A percentile compares a stretch with the other conserved stretches of the same genome.
phyloP scores from a whole-genome alignment of 108 stramenopile genomes.

The Pseudonitzschia pungens region DNA sequence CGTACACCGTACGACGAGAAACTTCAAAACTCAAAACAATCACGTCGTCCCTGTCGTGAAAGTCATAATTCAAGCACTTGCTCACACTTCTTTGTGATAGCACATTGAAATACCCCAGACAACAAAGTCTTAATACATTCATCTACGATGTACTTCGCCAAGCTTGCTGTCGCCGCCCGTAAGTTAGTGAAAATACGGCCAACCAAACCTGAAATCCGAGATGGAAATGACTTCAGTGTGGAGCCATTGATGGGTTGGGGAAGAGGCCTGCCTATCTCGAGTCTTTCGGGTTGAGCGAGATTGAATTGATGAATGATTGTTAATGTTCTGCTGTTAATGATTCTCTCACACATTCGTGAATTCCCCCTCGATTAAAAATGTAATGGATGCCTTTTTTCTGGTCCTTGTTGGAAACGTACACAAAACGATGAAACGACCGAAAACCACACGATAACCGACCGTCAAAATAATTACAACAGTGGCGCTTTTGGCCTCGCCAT shows the following conservation, averaged over 20 bases:
- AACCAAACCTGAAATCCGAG: neutral
- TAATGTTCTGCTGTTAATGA: too few species aligned
- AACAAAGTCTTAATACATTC: neutral
- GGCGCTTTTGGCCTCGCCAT: constrained; percentile 54
- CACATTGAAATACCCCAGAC: neutral
- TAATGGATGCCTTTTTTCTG: neutral
- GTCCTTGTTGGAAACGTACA: neutral
- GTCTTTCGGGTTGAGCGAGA: too few species aligned
- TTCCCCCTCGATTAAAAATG: neutral
- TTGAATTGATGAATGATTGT: too few species aligned
- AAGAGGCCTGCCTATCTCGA: too few species aligned
- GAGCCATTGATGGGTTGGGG: too few species aligned
- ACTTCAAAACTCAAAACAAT: neutral
- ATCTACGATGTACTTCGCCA: constrained; percentile 58
- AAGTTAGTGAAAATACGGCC: constrained; percentile 10
- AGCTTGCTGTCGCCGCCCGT: constrained; percentile 64
- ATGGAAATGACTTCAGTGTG: too few species aligned
- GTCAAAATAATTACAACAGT: constrained; percentile 26
- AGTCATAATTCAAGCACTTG: neutral
- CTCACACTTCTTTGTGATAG: constrained; percentile 13
- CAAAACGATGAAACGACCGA: neutral
- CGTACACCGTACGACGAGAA: neutral
- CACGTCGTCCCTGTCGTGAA: neutral
- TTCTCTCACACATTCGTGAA: neutral
- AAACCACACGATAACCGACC: neutral